Conservation (phyloP, 768 basidiomycete genomes). For the Tricholomella constricta region DNA sequence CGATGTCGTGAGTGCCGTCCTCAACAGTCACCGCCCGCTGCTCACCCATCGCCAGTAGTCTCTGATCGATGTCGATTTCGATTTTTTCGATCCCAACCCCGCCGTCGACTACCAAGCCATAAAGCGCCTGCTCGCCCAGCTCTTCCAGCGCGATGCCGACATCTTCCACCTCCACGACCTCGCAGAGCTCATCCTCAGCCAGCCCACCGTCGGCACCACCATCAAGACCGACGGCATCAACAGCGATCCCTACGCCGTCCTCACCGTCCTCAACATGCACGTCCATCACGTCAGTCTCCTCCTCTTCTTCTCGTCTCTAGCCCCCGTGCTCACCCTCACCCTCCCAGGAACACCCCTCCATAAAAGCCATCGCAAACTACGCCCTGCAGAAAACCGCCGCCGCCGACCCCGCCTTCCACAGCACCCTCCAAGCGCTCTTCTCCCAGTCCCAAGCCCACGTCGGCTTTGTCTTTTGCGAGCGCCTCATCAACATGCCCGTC, state of each 20-base stretch:
- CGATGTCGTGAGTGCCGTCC: slow-evolving; percentile 19
- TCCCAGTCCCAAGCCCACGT: slow-evolving; percentile 56
- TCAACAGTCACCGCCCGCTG: no score
- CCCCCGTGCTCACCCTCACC: background rate
- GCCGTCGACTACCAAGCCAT: slow-evolving; percentile 85
- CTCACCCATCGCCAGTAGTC: slow-evolving; percentile 39
- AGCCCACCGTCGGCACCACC: slow-evolving; percentile 80
- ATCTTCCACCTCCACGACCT: slow-evolving; percentile 70
- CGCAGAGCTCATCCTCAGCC: slow-evolving; percentile 75
- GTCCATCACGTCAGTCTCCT: slow-evolving; percentile 54
- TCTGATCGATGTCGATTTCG: slow-evolving; percentile 87
- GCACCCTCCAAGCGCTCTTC: slow-evolving; percentile 56
- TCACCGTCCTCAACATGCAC: slow-evolving; percentile 83
- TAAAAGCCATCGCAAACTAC: slow-evolving; percentile 73
- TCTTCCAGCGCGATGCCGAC: slow-evolving; percentile 76
- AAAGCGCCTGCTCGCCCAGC: slow-evolving; percentile 69
- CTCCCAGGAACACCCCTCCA: slow-evolving; percentile 68
- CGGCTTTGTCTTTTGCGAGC: slow-evolving; percentile 84
- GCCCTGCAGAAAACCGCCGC: slow-evolving; percentile 56
- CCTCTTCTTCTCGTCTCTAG: background rate
- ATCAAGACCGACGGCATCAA: slow-evolving; percentile 91
- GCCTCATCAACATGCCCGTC: slow-evolving; percentile 94
- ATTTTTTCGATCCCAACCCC: slow-evolving; percentile 89
- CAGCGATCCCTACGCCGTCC: slow-evolving; percentile 87
- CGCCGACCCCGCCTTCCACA: slow-evolving; percentile 49